A percentile compares a stretch with the other conserved stretches of the same genome.
Evolutionary conservation across 495 filamentous ascomycete species (phyloP).

Genomic region (Aspergillus ostianus): DNA sequence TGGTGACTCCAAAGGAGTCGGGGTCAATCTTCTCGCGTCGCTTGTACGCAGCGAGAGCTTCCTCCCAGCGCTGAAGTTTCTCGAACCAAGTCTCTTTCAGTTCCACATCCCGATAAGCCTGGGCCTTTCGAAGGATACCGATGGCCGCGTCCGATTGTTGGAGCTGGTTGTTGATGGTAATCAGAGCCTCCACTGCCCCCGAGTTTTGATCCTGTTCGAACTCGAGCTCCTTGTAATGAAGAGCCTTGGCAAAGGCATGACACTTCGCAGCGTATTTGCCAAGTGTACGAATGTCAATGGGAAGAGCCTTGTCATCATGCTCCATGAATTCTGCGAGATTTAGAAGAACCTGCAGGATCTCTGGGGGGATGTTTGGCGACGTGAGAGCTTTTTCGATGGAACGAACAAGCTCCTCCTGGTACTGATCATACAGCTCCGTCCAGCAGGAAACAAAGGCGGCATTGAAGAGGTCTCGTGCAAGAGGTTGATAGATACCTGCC

Average conservation of each 20-base stretch:
- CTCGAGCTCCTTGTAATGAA: constrained; percentile 98
- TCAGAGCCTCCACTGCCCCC: constrained; percentile 93
- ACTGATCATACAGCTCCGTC: constrained; percentile 94
- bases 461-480: constrained; percentile 95
- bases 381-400: constrained; percentile 94
- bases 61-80: constrained; percentile 96
- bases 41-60: constrained; percentile 89
- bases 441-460: constrained; percentile 98
- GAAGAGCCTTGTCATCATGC: constrained; percentile 96
- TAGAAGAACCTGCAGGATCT: constrained; percentile 89
- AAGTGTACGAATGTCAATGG: constrained; percentile 91
- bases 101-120: constrained; percentile 90
- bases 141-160: constrained; percentile 98
- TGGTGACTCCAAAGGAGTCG: constrained; percentile 82
- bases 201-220: constrained; percentile 96
- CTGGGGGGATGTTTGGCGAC: constrained; percentile 88
- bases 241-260: constrained; percentile 94
- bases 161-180: constrained; percentile 97
- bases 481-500: constrained; percentile 83
- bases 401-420: constrained; percentile 89
- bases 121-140: constrained; percentile 91
- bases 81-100: constrained; percentile 98
- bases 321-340: constrained; percentile 99
- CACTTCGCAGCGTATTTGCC: constrained; percentile 93
- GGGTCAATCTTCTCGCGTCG: constrained; percentile 71